Percentiles rank a stretch among this genome's conserved stretches.
Conservation (phyloP, 306 rosid species). For the Pyrus communis region DNA sequence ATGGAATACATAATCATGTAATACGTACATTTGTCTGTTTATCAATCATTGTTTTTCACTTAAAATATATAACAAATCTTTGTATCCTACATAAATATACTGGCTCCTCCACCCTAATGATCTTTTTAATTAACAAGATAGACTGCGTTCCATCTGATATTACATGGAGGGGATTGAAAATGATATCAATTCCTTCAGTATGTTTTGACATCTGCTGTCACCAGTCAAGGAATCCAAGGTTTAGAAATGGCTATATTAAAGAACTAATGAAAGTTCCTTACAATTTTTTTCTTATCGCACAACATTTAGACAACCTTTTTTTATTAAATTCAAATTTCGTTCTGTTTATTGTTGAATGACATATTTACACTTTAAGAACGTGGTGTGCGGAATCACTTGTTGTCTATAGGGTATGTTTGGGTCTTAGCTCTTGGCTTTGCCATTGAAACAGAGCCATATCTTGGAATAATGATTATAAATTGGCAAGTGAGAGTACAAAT, state of each 20-base stretch:
- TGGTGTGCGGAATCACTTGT: background rate
- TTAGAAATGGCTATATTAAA: constrained; percentile 49
- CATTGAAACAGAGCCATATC: background rate
- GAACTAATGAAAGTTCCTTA: too few relatives aligned
- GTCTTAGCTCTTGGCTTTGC: background rate
- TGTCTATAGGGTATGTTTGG: background rate
- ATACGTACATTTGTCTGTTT: background rate
- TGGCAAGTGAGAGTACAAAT: background rate
- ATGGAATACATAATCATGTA: constrained; percentile 39
- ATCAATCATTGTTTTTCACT: background rate
- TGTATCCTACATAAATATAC: constrained; percentile 36
- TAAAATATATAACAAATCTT: background rate
- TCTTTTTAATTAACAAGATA: constrained; percentile 82
- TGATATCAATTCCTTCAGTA: constrained; percentile 30
- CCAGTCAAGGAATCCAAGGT: constrained; percentile 81
- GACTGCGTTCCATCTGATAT: constrained; percentile 44
- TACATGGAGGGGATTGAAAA: constrained; percentile 32
- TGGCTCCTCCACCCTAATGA: constrained; percentile 63
- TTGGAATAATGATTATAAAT: background rate
- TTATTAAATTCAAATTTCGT: too few relatives aligned
- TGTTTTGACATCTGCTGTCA: constrained; percentile 76
- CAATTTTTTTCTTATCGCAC: too few relatives aligned
- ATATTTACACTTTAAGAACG: too few relatives aligned
- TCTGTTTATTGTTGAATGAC: too few relatives aligned
- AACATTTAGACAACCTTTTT: too few relatives aligned